Evolutionary conservation across 2,329 filamentous ascomycete species (phyloP), one percentile per base, ranked within the genome.

Genomic region (Penicillium psychrosexuale): DNA sequence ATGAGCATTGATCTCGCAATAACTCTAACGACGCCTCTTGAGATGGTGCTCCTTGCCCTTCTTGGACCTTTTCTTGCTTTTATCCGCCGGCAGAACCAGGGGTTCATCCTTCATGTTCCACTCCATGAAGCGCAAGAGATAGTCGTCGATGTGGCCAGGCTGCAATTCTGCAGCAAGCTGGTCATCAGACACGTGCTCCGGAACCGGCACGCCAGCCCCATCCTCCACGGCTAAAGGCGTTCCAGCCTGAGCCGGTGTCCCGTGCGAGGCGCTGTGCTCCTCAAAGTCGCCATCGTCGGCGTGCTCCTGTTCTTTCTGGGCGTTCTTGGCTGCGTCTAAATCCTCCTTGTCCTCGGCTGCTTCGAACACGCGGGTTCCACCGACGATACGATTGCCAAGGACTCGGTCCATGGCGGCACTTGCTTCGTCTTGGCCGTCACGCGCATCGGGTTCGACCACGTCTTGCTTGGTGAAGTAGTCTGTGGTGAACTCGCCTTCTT

Each of bases 401-500:
- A 97, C 89, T 24, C 89, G 83, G 65, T 96, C 91, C 82, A 97
- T 89, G 4, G 91, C 91, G 5, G 85, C 87, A 56, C 88, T 89
- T 2, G 89, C 89, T 47, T 89, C 89, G 22, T 88, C 86, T 56
- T 88, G 84, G 0, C 80, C 80, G 62, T 86, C 82, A n/a, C 82
- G 80, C 24, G 84, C 75, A 34, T 75, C 73, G 31, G 83, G 81
- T 50, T 81, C 83, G 27, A 90, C 78, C 47, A 89, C 86, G 57
- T 90, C 89, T 36, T 84, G 79, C 65, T 88, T 91, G 66, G 91
- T 91, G 75, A 96, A 93, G 71, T 96, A 92, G 67, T 99, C 94
- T 0, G 94, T 99, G 0, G 93, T 99, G 72, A 99, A 99, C 62
- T 93, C 91, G 59, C 94, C 94, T 71, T 97, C 94, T 69, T 99